Evolutionary conservation across 179 eudicot genomes (phyloP).

Genomic region (Heliamphora pulchella): DNA sequence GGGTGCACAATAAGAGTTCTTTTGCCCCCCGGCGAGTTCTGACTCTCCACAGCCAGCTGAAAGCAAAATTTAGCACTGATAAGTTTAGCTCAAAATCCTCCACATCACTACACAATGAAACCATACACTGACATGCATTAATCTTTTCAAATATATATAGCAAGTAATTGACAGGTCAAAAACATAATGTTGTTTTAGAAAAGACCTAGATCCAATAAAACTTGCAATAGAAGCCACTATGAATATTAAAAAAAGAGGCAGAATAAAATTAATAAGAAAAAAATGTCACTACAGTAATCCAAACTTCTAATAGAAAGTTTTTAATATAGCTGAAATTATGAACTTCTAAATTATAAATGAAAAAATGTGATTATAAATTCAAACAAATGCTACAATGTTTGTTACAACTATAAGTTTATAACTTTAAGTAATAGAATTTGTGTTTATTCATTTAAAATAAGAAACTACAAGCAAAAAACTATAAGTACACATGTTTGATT

Average conservation of each 20-base stretch:
- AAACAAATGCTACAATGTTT: too few relatives aligned
- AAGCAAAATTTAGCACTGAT: neutral
- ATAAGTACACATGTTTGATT: neutral
- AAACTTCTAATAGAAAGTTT: too few relatives aligned
- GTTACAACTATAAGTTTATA: too few relatives aligned
- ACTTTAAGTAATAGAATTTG: too few relatives aligned
- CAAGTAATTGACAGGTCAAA: neutral
- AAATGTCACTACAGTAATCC: too few relatives aligned
- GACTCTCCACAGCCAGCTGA: neutral
- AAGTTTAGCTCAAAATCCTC: neutral
- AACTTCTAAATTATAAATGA: too few relatives aligned
- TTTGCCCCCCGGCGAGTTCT: neutral
- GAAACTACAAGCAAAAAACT: neutral
- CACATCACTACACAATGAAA: neutral
- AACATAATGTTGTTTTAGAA: too few relatives aligned
- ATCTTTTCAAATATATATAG: neutral
- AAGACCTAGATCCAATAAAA: neutral
- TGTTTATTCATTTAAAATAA: neutral
- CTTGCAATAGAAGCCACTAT: neutral
- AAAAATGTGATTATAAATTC: too few relatives aligned
- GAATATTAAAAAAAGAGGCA: neutral
- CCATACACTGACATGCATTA: neutral
- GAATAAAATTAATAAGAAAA: too few relatives aligned
- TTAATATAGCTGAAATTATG: too few relatives aligned
- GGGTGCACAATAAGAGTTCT: neutral